These are phyloP conservation scores for Suillus occidentalis DNA, from an alignment of 768 basidiomycete genomes.

Conservation along the genomic window DNA sequence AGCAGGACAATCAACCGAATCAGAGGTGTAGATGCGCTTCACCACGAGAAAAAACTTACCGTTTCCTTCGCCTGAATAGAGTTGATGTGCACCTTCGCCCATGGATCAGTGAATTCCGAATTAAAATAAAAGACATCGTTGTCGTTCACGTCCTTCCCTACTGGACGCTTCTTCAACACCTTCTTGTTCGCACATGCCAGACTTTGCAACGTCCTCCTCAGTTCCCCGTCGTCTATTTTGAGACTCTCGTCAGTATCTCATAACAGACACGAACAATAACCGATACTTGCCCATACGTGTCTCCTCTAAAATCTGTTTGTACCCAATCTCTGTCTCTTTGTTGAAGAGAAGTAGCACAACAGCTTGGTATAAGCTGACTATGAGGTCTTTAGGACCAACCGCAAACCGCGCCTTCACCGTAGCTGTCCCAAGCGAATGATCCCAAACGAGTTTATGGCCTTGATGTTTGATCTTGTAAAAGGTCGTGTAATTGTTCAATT, in stretches of 20 bases:
- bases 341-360: slow-evolving; percentile 89
- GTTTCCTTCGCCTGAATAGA: slow-evolving; percentile 94
- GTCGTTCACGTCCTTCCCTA: slow-evolving; percentile 74
- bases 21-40: neutral
- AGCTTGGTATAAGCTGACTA: slow-evolving; percentile 89
- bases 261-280: neutral
- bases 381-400: slow-evolving; percentile 76
- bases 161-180: slow-evolving; percentile 79
- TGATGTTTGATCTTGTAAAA: slow-evolving; percentile 84
- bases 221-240: slow-evolving; percentile 61
- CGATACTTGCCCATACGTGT: slow-evolving; percentile 68
- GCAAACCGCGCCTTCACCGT: slow-evolving; percentile 72
- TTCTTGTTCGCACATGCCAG: slow-evolving; percentile 89
- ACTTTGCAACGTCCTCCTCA: slow-evolving; percentile 87
- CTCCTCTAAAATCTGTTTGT: slow-evolving; percentile 63
- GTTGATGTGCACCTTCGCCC: slow-evolving; percentile 85
- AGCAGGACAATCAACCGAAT: neutral
- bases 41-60: slow-evolving; percentile 44
- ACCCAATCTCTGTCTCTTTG: slow-evolving; percentile 55
- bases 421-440: slow-evolving; percentile 83
- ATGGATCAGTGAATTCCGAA: slow-evolving; percentile 74
- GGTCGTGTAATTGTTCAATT: slow-evolving; percentile 57
- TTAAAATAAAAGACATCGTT: slow-evolving; percentile 87
- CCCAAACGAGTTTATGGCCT: slow-evolving; percentile 78
- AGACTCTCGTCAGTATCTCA: neutral